A percentile compares a stretch with the other conserved stretches of the same genome.
Conservation (phyloP, 2,329 filamentous ascomycete species). For the Aureobasidium uvarum region DNA sequence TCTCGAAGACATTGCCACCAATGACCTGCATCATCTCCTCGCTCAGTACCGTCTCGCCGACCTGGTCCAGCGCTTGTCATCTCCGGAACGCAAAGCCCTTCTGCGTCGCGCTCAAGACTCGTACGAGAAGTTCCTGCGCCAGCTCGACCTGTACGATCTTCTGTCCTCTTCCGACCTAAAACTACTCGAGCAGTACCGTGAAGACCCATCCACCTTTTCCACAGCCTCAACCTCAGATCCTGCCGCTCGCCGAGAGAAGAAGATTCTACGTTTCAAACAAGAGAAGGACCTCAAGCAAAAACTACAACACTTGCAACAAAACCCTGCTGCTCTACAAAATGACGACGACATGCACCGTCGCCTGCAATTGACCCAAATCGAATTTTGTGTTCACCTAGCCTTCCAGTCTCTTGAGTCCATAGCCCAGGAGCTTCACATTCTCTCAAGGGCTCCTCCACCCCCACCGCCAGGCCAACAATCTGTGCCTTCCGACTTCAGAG, state of each 20-base stretch:
- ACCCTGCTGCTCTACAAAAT: conserved; percentile 61
- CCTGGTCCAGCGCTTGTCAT: conserved; percentile 66
- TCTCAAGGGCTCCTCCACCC: conserved; percentile 67
- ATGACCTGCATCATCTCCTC: conserved; percentile 81
- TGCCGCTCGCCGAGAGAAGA: conserved; percentile 70
- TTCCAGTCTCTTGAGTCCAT: conserved; percentile 87
- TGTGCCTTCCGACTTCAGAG: conserved; percentile 45
- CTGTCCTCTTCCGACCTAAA: conserved; percentile 63
- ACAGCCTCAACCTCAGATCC: conserved; percentile 66
- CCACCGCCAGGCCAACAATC: conserved; percentile 44
- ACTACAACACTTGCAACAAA: conserved; percentile 66
- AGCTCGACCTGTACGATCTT: conserved; percentile 75
- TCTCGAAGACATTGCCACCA: conserved; percentile 79
- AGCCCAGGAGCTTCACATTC: conserved; percentile 77
- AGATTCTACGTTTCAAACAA: conserved; percentile 79
- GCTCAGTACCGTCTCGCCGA: conserved; percentile 78
- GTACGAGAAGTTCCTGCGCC: conserved; percentile 76
- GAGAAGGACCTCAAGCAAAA: conserved; percentile 84
- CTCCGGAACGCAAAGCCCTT: conserved; percentile 60
- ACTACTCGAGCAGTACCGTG: conserved; percentile 69
- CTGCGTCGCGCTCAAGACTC: conserved; percentile 64
- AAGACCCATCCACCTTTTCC: conserved; percentile 69
- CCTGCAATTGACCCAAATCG: conserved; percentile 72
- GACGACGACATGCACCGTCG: conserved; percentile 84
- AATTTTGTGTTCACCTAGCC: conserved; percentile 70